phyloP scores from a whole-genome alignment of 2,329 filamentous ascomycete genomes.

The Bipolaris bicolor region DNA sequence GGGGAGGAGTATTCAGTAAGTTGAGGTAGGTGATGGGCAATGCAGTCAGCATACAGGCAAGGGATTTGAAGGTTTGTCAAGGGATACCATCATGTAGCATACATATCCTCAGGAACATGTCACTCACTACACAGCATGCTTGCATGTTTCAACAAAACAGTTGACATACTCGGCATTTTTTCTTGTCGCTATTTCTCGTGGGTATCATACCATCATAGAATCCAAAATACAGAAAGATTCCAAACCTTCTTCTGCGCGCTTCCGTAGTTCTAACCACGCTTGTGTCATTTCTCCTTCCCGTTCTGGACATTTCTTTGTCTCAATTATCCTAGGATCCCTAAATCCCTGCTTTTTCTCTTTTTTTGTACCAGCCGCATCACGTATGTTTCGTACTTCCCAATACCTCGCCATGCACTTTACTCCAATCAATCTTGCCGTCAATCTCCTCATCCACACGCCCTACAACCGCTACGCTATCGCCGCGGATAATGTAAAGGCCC shows the following conservation, averaged over 20 bases:
- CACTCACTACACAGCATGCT: not conserved
- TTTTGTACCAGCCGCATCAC: constrained; percentile 19
- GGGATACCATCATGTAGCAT: not conserved
- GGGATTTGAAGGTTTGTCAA: not conserved
- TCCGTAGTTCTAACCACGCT: not conserved
- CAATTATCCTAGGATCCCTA: not conserved
- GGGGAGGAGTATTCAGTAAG: constrained; percentile 44
- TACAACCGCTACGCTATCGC: constrained; percentile 91
- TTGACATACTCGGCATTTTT: constrained; percentile 28
- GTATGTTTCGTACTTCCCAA: constrained; percentile 84
- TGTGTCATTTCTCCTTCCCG: not conserved
- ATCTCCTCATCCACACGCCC: constrained; percentile 89
- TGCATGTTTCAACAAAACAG: not conserved
- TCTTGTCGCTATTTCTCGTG: constrained; percentile 16
- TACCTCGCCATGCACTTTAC: constrained; percentile 81
- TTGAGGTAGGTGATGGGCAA: not conserved
- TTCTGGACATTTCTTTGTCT: not conserved
- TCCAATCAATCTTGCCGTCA: constrained; percentile 91
- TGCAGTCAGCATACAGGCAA: not conserved
- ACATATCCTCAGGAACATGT: not conserved
- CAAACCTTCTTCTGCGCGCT: not conserved
- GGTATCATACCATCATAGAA: constrained; percentile 23
- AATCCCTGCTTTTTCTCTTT: not conserved
- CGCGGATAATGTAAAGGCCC: constrained; percentile 88
- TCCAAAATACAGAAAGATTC: constrained; percentile 5